Conservation (phyloP, 2,329 filamentous ascomycete genomes). For the Purpureocillium takamizusanense region DNA sequence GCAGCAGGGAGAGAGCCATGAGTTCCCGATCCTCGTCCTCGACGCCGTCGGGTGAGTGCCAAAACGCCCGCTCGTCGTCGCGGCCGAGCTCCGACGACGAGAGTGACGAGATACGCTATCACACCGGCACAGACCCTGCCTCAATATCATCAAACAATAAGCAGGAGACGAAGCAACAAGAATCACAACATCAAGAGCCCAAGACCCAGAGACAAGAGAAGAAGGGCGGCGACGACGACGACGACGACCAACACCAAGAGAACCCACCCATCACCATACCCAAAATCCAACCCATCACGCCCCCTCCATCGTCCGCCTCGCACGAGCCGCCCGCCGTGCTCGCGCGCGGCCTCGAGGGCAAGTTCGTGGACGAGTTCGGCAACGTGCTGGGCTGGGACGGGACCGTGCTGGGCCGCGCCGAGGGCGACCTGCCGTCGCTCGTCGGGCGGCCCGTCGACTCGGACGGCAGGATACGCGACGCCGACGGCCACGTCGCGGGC, state of each 20-base stretch:
- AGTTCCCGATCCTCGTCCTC: too few species aligned
- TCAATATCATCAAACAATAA: not conserved
- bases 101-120: too few species aligned
- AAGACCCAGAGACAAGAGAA: too few species aligned
- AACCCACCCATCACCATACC: conserved; percentile 22
- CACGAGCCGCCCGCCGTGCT: conserved; percentile 23
- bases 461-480: conserved; percentile 53
- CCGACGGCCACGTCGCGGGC: conserved; percentile 71
- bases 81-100: too few species aligned
- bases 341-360: conserved; percentile 34
- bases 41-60: too few species aligned
- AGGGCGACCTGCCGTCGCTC: conserved; percentile 46
- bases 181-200: too few species aligned
- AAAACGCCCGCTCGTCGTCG: too few species aligned
- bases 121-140: too few species aligned
- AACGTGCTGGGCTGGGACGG: conserved; percentile 42
- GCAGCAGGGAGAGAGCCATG: too few species aligned
- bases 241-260: not conserved
- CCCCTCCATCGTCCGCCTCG: conserved; percentile 1
- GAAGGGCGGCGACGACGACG: not conserved
- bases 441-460: conserved; percentile 37
- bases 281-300: conserved; percentile 28
- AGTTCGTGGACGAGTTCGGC: conserved; percentile 43
- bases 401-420: conserved; percentile 40
- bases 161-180: conserved; percentile 16